Evolutionary conservation across 345 rosid genomes (phyloP).

Genomic region (Mercurialis annua): DNA sequence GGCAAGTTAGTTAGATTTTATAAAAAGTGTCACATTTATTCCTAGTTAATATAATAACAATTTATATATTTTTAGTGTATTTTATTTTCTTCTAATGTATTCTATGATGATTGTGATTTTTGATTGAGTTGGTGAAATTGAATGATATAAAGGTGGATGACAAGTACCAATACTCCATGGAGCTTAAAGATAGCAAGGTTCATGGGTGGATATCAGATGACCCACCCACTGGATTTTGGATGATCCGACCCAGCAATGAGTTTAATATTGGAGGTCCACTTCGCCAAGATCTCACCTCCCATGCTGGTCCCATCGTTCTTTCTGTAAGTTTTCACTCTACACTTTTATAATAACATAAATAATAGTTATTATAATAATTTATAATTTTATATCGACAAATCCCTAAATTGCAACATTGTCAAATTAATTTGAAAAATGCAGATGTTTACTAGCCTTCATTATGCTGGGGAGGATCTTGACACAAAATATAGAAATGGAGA

Average conservation of each 20-base stretch:
- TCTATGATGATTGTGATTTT: background rate
- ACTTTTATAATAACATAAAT: background rate
- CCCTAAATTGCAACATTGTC: background rate
- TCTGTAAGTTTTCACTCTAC: slow-evolving; percentile 5
- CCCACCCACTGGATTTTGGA: slow-evolving; percentile 15
- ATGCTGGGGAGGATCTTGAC: slow-evolving; percentile 15
- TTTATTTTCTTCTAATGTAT: background rate
- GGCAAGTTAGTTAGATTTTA: no score
- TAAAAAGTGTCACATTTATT: no score
- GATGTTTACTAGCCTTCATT: slow-evolving; percentile 28
- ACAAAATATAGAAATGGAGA: slow-evolving; percentile 15
- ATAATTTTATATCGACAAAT: no score
- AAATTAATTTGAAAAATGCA: background rate
- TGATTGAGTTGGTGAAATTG: background rate
- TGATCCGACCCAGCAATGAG: slow-evolving; percentile 18
- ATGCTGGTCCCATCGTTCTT: slow-evolving; percentile 18
- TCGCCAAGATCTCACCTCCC: slow-evolving; percentile 23
- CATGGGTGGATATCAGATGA: slow-evolving; percentile 22
- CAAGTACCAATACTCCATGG: slow-evolving; percentile 23
- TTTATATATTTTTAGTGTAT: background rate
- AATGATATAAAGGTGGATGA: slow-evolving; percentile 20
- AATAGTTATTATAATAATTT: no score
- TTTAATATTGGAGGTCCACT: slow-evolving; percentile 14
- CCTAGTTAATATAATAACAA: no score
- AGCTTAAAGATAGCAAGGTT: slow-evolving; percentile 20